Evolutionary conservation across 2,329 filamentous ascomycete genomes (phyloP).

Genomic region (Drechslerella stenobrocha): DNA sequence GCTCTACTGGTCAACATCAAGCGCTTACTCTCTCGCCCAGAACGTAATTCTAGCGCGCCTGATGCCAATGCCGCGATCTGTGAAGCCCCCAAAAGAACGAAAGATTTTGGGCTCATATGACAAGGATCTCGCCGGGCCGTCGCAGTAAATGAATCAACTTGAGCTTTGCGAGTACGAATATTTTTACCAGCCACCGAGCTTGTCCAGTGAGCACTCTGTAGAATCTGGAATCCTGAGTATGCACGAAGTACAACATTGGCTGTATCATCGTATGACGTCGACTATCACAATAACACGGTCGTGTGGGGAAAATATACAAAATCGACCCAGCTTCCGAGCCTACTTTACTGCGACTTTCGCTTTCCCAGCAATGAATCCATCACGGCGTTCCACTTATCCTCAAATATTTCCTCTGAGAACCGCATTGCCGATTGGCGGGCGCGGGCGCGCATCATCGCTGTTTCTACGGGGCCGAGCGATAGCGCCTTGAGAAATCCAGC

Average conservation of each 20-base stretch:
- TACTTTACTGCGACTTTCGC: slow-evolving; percentile 50
- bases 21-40: slow-evolving; percentile 29
- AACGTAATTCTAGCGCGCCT: slow-evolving; percentile 17
- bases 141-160: no score
- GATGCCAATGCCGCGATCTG: slow-evolving; percentile 6
- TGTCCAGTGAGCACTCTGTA: no score
- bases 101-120: neutral
- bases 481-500: slow-evolving; percentile 77
- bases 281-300: no score
- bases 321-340: no score
- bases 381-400: slow-evolving; percentile 73
- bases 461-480: slow-evolving; percentile 65
- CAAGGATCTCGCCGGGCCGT: no score
- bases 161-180: no score
- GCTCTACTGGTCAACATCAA: slow-evolving; percentile 40
- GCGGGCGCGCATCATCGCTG: slow-evolving; percentile 71
- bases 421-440: slow-evolving; percentile 77
- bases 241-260: no score
- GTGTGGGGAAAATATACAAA: no score
- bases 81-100: slow-evolving; percentile 11
- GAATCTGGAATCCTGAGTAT: no score
- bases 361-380: slow-evolving; percentile 70
- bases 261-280: no score
- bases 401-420: slow-evolving; percentile 88
- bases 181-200: no score